A percentile compares a stretch with the other conserved stretches of the same genome.
phyloP scores from a whole-genome alignment of 352 stramenopile genomes.

The Globisporangium spiculum region DNA sequence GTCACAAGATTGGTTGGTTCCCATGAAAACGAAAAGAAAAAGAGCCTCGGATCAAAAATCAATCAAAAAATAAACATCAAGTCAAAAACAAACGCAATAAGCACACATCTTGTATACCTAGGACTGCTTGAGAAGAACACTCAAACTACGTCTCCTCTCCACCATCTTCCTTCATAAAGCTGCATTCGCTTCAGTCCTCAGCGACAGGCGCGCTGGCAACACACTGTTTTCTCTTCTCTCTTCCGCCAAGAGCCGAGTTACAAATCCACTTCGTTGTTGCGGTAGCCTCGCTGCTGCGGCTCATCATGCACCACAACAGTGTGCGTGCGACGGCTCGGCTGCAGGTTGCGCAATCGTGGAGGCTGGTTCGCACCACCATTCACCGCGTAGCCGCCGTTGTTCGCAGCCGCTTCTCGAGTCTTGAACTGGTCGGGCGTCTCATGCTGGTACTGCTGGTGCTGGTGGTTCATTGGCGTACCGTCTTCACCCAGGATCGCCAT shows the following conservation, averaged over 20 bases:
- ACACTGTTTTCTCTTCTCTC: background rate
- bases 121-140: conserved; percentile 5
- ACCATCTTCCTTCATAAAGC: conserved; percentile 8
- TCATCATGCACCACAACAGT: conserved; percentile 27
- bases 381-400: background rate
- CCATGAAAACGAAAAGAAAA: background rate
- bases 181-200: conserved; percentile 11
- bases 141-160: background rate
- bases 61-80: conserved; percentile 15
- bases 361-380: conserved; percentile 6
- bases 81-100: conserved; percentile 14
- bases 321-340: conserved; percentile 23
- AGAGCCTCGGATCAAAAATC: conserved; percentile 1
- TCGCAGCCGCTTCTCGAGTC: background rate
- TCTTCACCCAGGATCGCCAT: conserved; percentile 42
- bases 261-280: conserved; percentile 48
- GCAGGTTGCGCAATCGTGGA: conserved; percentile 17
- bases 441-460: conserved; percentile 12
- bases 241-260: conserved; percentile 13
- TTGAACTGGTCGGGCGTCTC: conserved; percentile 7
- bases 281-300: conserved; percentile 16
- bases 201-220: background rate
- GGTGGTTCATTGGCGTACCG: conserved; percentile 17
- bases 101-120: conserved; percentile 14
- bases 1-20: too few species aligned